phyloP scores from a whole-genome alignment of 1,284 basidiomycete species.

The Ceratobasidium sp. region DNA sequence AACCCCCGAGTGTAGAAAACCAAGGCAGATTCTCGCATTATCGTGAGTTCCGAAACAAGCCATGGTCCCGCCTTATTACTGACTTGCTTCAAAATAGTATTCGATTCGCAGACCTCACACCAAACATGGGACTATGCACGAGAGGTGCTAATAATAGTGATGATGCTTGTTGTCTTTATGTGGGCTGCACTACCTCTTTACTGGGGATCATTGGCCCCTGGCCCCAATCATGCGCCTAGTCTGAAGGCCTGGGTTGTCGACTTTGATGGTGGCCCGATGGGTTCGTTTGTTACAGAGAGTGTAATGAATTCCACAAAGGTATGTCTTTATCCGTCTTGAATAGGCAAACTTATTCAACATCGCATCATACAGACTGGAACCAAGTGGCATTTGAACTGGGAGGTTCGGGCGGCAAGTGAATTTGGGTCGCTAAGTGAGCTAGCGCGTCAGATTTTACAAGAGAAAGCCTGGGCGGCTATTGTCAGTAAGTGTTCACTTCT shows the following conservation, averaged over 20 bases:
- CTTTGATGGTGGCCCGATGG: conserved; percentile 58
- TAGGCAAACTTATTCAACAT: not conserved
- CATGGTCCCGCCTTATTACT: not conserved
- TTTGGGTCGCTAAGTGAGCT: not conserved
- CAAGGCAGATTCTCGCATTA: not conserved
- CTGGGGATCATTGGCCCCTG: conserved; percentile 44
- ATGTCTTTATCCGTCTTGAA: not conserved
- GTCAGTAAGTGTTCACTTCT: conserved; percentile 51
- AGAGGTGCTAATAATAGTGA: not conserved
- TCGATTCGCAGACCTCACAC: not conserved
- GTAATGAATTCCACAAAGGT: conserved; percentile 49
- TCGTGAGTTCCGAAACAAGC: not conserved
- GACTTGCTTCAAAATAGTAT: not conserved
- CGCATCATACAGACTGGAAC: conserved; percentile 45
- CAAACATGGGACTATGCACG: conserved; percentile 1
- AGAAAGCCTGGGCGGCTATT: conserved; percentile 55
- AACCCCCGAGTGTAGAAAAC: not conserved
- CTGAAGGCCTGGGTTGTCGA: conserved; percentile 60
- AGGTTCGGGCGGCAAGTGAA: conserved; percentile 49
- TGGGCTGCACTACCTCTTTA: conserved; percentile 3
- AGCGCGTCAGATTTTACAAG: conserved; percentile 49
- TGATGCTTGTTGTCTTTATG: conserved; percentile 5
- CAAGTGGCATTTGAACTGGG: conserved; percentile 53
- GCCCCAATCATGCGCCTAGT: conserved; percentile 43
- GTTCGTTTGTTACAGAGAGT: conserved; percentile 52